phyloP scores from a whole-genome alignment of 257 asterid species.

The Scutellaria minor region DNA sequence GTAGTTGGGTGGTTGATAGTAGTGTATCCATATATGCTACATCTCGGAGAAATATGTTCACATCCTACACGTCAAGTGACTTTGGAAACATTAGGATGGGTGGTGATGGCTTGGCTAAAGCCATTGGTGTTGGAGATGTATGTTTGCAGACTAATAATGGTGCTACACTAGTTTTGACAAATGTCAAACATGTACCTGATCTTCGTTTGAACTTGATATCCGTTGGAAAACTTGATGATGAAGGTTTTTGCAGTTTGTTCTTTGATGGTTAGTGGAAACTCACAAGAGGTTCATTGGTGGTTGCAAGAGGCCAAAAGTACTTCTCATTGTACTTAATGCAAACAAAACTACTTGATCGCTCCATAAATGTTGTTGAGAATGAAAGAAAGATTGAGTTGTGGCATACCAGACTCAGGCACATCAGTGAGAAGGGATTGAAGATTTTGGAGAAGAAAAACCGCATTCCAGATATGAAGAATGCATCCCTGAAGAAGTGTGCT shows the following conservation, averaged over 20 bases:
- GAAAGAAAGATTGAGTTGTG: neutral
- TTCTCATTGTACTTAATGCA: neutral
- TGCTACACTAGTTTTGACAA: neutral
- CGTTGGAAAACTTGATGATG: constrained; percentile 3
- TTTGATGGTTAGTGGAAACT: constrained; percentile 15
- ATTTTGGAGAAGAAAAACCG: neutral
- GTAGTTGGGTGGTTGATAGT: neutral
- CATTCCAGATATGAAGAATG: neutral
- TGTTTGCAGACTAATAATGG: neutral
- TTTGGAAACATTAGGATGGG: neutral
- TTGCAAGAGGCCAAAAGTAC: neutral
- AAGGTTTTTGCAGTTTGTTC: neutral
- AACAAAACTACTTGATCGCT: neutral
- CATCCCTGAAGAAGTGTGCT: neutral
- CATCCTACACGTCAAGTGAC: constrained; percentile 1
- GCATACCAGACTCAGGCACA: constrained; percentile 7
- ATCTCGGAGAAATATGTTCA: neutral
- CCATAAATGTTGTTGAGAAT: neutral
- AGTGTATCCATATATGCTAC: constrained; percentile 19
- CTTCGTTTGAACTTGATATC: neutral
- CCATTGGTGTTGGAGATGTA: constrained; percentile 1
- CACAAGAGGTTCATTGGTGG: neutral
- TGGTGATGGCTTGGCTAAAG: neutral
- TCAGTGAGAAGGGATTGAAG: neutral
- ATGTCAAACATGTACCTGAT: constrained; percentile 6